phyloP scores from a whole-genome alignment of 129 eudicot genomes.

The Flaveria linearis region DNA sequence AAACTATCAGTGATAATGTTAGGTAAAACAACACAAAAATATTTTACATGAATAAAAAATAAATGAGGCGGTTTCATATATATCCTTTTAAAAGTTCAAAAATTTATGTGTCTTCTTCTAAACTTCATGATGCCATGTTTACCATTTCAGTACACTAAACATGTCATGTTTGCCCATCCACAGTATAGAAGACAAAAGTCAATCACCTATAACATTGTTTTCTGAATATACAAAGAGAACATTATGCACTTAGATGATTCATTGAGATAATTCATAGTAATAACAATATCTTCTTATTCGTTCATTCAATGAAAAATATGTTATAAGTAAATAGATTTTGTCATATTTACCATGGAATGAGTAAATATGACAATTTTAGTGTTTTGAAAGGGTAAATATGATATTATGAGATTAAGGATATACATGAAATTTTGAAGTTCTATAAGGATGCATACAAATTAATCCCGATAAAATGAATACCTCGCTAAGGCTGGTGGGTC shows the following conservation, averaged over 20 bases:
- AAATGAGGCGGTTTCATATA: not conserved
- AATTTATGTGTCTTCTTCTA: not conserved
- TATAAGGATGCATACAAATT: not conserved
- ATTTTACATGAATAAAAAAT: not conserved
- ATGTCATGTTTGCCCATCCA: not conserved
- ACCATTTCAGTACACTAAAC: not conserved
- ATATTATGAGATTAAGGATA: not conserved
- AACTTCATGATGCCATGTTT: not conserved
- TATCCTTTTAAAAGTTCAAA: not conserved
- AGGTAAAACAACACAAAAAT: not conserved
- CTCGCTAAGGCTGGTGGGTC: conserved; percentile 92
- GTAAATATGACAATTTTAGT: too few species aligned
- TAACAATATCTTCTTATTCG: not conserved
- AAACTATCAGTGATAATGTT: conserved; percentile 7
- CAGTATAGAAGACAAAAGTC: not conserved
- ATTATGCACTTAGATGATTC: not conserved
- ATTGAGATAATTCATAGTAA: not conserved
- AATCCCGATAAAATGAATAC: conserved; percentile 31
- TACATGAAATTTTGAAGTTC: not conserved
- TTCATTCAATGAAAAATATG: not conserved
- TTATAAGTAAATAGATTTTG: not conserved
- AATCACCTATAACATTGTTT: not conserved
- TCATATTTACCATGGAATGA: not conserved
- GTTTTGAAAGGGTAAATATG: not conserved
- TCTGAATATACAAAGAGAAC: not conserved